Conservation (phyloP, 768 basidiomycete genomes). For the Obba rivulosa region DNA sequence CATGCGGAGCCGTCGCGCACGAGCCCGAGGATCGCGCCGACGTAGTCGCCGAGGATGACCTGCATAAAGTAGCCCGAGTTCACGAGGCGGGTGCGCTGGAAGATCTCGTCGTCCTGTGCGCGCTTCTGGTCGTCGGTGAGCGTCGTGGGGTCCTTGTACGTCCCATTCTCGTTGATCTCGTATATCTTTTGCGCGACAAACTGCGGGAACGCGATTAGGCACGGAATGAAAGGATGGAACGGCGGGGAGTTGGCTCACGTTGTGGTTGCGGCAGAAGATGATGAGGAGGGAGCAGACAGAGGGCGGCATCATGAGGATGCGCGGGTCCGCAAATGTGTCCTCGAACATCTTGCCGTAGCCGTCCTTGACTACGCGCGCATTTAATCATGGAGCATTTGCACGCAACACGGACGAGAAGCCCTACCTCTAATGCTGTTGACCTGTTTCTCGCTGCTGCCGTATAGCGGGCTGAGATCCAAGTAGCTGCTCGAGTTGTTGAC, state of each 20-base stretch:
- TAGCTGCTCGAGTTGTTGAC: constrained; percentile 53
- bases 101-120: constrained; percentile 50
- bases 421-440: constrained; percentile 42
- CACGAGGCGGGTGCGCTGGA: constrained; percentile 50
- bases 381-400: not conserved
- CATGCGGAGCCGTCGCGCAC: constrained; percentile 45
- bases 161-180: constrained; percentile 50
- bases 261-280: constrained; percentile 56
- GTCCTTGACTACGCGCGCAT: constrained; percentile 4
- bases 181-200: constrained; percentile 49
- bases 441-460: constrained; percentile 40
- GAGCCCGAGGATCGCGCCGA: constrained; percentile 51
- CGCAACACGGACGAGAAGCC: constrained; percentile 1
- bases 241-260: constrained; percentile 27
- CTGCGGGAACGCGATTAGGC: constrained; percentile 22
- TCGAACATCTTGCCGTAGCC: constrained; percentile 49
- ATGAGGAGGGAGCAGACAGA: constrained; percentile 48
- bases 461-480: constrained; percentile 51
- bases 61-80: constrained; percentile 45
- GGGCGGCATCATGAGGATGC: constrained; percentile 49
- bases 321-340: constrained; percentile 49
- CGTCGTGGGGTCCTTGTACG: constrained; percentile 29
- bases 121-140: constrained; percentile 12
- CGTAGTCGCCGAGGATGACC: constrained; percentile 53
- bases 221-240: not conserved